These are phyloP conservation scores for Suillus weaverae DNA, from an alignment of 768 basidiomycete genomes.

Conservation along the genomic window DNA sequence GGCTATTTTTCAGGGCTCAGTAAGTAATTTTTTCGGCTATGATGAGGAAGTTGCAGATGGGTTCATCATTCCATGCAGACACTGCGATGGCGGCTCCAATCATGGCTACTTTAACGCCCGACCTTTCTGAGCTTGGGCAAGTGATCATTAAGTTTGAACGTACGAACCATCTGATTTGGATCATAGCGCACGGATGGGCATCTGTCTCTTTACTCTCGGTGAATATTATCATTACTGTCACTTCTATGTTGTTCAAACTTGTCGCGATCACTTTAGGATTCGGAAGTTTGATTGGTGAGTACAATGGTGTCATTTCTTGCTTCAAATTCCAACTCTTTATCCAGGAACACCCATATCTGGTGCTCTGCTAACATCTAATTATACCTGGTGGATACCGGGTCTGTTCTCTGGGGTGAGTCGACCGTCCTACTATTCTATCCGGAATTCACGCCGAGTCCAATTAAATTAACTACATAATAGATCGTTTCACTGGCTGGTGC, in stretches of 20 bases:
- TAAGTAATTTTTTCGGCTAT: slow-evolving; percentile 16
- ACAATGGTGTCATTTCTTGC: not conserved
- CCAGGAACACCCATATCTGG: slow-evolving; percentile 58
- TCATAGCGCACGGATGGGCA: slow-evolving; percentile 40
- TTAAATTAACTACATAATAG: not conserved
- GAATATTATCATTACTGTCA: slow-evolving; percentile 10
- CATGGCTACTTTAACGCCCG: slow-evolving; percentile 43
- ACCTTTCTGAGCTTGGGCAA: slow-evolving; percentile 52
- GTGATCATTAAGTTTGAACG: slow-evolving; percentile 10
- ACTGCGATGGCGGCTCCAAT: slow-evolving; percentile 43
- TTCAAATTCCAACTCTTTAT: slow-evolving; percentile 21
- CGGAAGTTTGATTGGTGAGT: slow-evolving; percentile 24
- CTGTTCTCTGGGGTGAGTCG: slow-evolving; percentile 46
- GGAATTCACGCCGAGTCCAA: not conserved
- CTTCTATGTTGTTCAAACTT: not conserved
- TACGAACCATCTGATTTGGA: not conserved
- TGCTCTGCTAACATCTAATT: slow-evolving; percentile 47
- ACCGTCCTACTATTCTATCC: not conserved
- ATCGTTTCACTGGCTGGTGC: not conserved
- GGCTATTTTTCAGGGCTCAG: slow-evolving; percentile 50
- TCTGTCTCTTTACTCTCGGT: slow-evolving; percentile 48
- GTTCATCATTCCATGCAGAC: slow-evolving; percentile 22
- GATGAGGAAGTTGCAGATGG: not conserved
- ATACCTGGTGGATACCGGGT: slow-evolving; percentile 58
- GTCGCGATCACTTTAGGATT: slow-evolving; percentile 15